Base-by-base conservation (phyloP, 2,329 filamentous ascomycete species). In the Aureobasidium vineae region DNA sequence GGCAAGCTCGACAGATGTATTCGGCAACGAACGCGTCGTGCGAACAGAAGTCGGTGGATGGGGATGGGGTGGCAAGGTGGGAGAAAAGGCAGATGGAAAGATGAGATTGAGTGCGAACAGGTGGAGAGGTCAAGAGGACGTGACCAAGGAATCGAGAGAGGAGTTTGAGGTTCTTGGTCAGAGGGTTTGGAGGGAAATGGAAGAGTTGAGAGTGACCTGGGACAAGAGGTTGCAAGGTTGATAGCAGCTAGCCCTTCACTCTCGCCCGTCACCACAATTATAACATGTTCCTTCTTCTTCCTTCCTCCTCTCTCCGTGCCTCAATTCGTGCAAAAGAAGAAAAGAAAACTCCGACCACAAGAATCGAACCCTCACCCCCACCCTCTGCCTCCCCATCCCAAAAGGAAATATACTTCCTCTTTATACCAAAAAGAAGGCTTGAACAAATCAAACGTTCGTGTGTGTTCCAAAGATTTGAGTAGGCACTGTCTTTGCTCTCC, bases 11-110 rank as follows among this genome's bases (percentile, higher is more conserved):
- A 84, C 84, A 10, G 84, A 88, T 70, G 76, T 84, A 13, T 76
- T 78, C 65, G 87, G 89, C 0, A 78, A 82, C 23, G 83, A 85
- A 67, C 80, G 83, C 45, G 85, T 91, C 5, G 89, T 88, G 77
- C 86, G 86, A 72, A 96, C 92, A 1, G 91, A 97, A 76, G 88
- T 96, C 3, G 87, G 91, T 50, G 91, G 92, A 8, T 97, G 93
- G 92, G 93, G 92, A 0, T 82, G 81, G 74, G 82, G 83, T 52
- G 86, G 86, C 2, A 80, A 78, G 38, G 75, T 85, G 57, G 79
- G 81, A 0, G 89, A 87, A 75, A 71, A 72, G 38, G 72, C 74
- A 26, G 59, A 70, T 47, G 72, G 76, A 65, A 73, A 73, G 72
- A 77, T 80, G 47, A 72, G 78, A 52, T 82, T 82, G 2, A 78